Evolutionary conservation across 371 early-diverging fungal genomes (phyloP), one percentile per base, ranked within the genome.

Genomic region (Sporodiniella umbellata): DNA sequence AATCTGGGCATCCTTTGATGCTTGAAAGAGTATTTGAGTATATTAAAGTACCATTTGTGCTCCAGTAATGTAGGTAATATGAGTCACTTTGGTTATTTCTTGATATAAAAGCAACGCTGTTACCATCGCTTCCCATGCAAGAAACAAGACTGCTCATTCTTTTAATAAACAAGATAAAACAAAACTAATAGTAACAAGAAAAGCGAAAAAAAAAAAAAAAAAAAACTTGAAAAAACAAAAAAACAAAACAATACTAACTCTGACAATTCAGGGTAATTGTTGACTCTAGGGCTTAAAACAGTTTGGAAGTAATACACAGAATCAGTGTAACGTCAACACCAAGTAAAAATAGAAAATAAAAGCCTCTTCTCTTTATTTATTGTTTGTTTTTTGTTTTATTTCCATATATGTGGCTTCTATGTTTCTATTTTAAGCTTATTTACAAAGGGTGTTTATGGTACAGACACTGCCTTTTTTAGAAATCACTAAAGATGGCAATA

Each of bases 401-500:
- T n/a, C n/a, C n/a, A n/a, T n/a, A n/a, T n/a, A n/a, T n/a, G n/a
- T n/a, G n/a, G n/a, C n/a, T 4, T 28, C 10, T 28, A 10, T 28
- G 30, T 28, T 4, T 4, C 30, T 28, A 7, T 7, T 28, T 28
- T 28, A 28, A 28, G 10, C 7, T 28, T 28, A 28, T 28, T 28
- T 28, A 28, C 4, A 28, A 28, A 28, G 10, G 30, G 10, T 28
- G 30, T 28, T 28, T 28, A 28, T 10, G n/a, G 5, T 37, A 4
- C n/a, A n/a, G n/a, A n/a, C n/a, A n/a, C n/a, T n/a, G n/a, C n/a
- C n/a, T n/a, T n/a, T n/a, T 40, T 8, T 40, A 40, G 7, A 40
- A 28, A 24, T 23, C 21, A 48, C n/a, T 48, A 11, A 38, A 45
- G 25, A 53, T n/a, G 1, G 45, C 22, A 15, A 53, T 37, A n/a